Evolutionary conservation across 805 yeast species (phyloP).

Genomic region (Millerago galiae): DNA sequence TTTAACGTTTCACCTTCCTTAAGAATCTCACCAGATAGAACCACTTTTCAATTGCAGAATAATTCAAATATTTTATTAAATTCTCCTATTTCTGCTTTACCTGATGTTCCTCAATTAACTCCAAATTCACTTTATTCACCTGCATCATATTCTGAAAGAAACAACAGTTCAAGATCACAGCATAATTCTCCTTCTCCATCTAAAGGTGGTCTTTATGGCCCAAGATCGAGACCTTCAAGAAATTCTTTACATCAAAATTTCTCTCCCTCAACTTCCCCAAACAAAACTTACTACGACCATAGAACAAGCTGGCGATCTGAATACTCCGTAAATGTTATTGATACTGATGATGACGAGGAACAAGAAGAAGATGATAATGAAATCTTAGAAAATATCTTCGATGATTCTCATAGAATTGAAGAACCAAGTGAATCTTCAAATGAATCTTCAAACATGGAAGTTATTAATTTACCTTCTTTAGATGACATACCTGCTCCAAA

Average conservation of each 20-base stretch:
- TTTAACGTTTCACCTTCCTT: slow-evolving; percentile 4
- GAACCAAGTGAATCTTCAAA: slow-evolving; percentile 6
- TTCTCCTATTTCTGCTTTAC: slow-evolving; percentile 14
- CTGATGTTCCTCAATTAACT: slow-evolving; percentile 18
- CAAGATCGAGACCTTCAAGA: slow-evolving; percentile 15
- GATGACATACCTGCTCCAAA: slow-evolving; percentile 13
- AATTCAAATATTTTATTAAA: slow-evolving; percentile 1
- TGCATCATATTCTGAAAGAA: neutral
- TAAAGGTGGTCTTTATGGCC: slow-evolving; percentile 17
- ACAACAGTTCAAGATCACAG: neutral
- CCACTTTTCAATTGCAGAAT: neutral
- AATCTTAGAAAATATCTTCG: slow-evolving; percentile 1
- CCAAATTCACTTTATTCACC: slow-evolving; percentile 9
- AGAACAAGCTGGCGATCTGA: slow-evolving; percentile 25
- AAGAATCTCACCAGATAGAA: slow-evolving; percentile 8
- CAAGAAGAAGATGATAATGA: neutral
- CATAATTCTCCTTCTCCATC: slow-evolving; percentile 16
- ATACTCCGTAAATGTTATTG: slow-evolving; percentile 15
- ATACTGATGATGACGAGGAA: slow-evolving; percentile 8
- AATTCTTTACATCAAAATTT: neutral
- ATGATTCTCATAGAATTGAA: neutral
- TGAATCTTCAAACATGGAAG: neutral
- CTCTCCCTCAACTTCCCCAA: slow-evolving; percentile 22
- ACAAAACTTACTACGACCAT: slow-evolving; percentile 20
- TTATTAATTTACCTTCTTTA: slow-evolving; percentile 1